These are phyloP conservation scores for Helicostylum pulchrum DNA, from an alignment of 192 early-diverging fungal species.

Conservation along the genomic window DNA sequence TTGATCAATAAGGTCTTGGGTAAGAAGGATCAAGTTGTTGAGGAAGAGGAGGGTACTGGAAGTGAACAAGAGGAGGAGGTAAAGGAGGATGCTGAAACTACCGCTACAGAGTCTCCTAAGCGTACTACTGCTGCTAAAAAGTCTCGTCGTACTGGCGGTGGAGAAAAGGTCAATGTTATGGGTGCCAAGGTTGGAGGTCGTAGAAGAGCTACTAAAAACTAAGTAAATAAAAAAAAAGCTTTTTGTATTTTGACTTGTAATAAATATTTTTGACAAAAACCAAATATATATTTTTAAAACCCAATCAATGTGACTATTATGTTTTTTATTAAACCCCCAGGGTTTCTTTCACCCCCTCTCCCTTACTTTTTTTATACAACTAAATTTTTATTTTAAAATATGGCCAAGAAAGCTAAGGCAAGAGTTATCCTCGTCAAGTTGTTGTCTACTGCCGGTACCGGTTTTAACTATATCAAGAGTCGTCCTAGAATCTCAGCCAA, in stretches of 20 bases:
- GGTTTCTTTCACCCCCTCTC: neutral
- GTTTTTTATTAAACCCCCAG: neutral
- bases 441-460: constrained; percentile 86
- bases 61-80: neutral
- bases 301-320: no score
- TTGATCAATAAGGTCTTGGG: constrained; percentile 9
- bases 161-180: constrained; percentile 15
- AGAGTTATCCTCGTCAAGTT: constrained; percentile 84
- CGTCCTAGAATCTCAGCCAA: constrained; percentile 77
- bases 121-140: constrained; percentile 12
- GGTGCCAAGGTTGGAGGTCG: constrained; percentile 31
- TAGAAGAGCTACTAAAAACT: constrained; percentile 28
- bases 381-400: constrained; percentile 11
- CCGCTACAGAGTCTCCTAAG: neutral
- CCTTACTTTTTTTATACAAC: neutral
- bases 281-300: no score
- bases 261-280: no score
- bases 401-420: constrained; percentile 85
- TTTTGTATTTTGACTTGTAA: no score
- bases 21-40: neutral
- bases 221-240: constrained; percentile 6
- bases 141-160: constrained; percentile 5
- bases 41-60: constrained; percentile 3
- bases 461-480: constrained; percentile 84
- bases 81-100: constrained; percentile 13